Evolutionary conservation across 352 stramenopile species (phyloP), one percentile per base, ranked within the genome.

Genomic region (Phytopythium helicoides): DNA sequence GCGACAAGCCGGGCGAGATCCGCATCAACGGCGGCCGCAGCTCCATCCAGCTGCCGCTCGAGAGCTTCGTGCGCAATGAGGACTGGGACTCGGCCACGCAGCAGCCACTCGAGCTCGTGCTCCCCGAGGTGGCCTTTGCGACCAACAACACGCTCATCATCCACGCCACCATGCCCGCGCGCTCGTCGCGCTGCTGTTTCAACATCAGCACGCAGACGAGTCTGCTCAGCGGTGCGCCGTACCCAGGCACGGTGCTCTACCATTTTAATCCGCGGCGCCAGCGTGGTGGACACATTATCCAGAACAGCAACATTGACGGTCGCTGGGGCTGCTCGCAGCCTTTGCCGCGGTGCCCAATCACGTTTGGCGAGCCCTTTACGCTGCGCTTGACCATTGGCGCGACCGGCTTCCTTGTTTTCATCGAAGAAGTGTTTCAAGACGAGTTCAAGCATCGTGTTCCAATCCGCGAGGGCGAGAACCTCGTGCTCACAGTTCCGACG

Each of bases 101-200:
- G 1, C 67, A 73, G 0, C 66, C 81, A 15, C 55, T 93, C 19
- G 74, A 88, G 49, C 54, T 93, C 10, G 75, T 86, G 42, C 69
- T 93, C 1, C 74, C 83, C 0, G 81, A 90, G 61, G 70, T 88
- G 8, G 83, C 80, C 8, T 91, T 93, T 47, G 74, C 74, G 6
- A 90, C 83, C 33, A 93, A 93, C 50, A 93, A 93, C 64, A 93
- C 83, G 66, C 66, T 93, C 26, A 83, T 93, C 50, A 76, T 93
- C 18, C 80, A 93, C 53, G 81, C 75, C 19, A 91, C 78, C 11
- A 71, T 93, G 53, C 79, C 80, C 2, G 47, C 66, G 22, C 65
- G 75, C 19, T 87, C 81, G 16, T 73, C 71, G 10, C 73, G 79
- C 11, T 93, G 72, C 56, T 90, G 82, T 46, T 84, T 93, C 49